Evolutionary conservation across 2,329 filamentous ascomycete species (phyloP).

Genomic region (Lachnellula arida): DNA sequence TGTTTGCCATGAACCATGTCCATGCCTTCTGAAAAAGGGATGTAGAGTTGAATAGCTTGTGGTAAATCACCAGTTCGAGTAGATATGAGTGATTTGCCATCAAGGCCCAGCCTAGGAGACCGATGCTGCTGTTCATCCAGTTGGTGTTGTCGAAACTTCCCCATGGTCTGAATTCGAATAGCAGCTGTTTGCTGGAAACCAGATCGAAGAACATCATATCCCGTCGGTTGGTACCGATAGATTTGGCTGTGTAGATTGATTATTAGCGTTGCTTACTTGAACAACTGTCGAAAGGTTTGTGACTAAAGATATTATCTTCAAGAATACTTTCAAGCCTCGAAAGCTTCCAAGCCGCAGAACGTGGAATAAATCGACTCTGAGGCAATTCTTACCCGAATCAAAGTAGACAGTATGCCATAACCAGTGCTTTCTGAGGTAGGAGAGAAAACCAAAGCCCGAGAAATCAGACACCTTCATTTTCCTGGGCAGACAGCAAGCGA

Average conservation of each 20-base stretch:
- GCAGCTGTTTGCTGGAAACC: background rate
- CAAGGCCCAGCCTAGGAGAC: conserved; percentile 9
- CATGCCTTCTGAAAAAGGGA: background rate
- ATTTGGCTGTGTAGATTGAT: too few relatives aligned
- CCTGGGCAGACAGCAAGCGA: background rate
- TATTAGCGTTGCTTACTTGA: too few relatives aligned
- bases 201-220: conserved; percentile 1
- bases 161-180: conserved; percentile 11
- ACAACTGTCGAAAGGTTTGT: too few relatives aligned
- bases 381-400: background rate
- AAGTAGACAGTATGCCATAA: conserved; percentile 5
- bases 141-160: background rate
- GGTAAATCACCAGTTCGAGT: background rate
- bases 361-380: background rate
- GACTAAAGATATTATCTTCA: too few relatives aligned
- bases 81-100: conserved; percentile 6
- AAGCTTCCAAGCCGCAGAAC: background rate
- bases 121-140: background rate
- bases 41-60: background rate
- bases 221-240: background rate
- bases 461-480: background rate
- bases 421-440: conserved; percentile 8
- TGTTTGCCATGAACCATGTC: background rate
- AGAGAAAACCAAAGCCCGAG: background rate
- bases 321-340: too few relatives aligned